Evolutionary conservation across 306 rosid genomes (phyloP).

Genomic region (Vigna nakashimae): DNA sequence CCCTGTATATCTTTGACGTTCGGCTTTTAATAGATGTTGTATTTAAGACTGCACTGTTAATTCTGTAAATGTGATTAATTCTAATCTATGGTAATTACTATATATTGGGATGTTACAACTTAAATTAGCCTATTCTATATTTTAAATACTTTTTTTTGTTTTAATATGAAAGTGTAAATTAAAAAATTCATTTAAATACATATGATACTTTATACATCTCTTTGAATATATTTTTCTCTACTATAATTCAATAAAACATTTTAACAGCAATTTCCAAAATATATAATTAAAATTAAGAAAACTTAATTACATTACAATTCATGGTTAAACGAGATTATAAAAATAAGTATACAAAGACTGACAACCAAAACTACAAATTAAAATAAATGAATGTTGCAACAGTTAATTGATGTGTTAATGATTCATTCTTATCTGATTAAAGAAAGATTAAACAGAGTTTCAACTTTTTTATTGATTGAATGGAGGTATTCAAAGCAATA

Average conservation of each 20-base stretch:
- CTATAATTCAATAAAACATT: not conserved
- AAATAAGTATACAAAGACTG: no score
- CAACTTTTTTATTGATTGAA: not conserved
- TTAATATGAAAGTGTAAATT: not conserved
- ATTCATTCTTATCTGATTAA: slow-evolving; percentile 14
- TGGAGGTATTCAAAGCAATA: slow-evolving; percentile 23
- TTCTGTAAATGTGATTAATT: no score
- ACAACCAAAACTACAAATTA: no score
- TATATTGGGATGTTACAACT: no score
- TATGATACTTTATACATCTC: not conserved
- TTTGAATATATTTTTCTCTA: not conserved
- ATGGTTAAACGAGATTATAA: not conserved
- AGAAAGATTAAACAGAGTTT: not conserved
- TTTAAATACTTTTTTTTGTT: not conserved
- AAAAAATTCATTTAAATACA: not conserved
- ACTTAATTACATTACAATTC: not conserved
- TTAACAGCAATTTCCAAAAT: not conserved
- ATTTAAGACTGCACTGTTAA: no score
- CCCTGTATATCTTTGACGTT: no score
- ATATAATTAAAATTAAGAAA: not conserved
- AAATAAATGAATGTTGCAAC: no score
- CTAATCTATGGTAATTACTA: no score
- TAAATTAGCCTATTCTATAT: not conserved
- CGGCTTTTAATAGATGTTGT: no score
- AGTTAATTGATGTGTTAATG: no score